Conservation (phyloP, 495 filamentous ascomycete genomes). For the Cercophora samala region DNA sequence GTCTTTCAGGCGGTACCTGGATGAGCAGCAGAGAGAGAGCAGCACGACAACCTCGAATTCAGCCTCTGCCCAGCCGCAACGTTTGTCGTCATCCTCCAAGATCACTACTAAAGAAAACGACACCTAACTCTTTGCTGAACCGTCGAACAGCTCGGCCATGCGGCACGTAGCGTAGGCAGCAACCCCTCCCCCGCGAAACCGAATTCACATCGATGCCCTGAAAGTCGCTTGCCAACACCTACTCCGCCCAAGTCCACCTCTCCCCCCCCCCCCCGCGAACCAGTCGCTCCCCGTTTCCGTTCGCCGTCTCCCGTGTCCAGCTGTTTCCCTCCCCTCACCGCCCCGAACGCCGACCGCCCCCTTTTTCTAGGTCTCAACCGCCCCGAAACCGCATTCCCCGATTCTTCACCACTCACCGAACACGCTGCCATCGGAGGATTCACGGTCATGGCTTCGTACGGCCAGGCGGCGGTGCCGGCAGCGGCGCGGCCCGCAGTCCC, state of each 20-base stretch:
- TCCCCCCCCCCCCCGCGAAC: constrained; percentile 3
- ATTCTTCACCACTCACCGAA: background rate
- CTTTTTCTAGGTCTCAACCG: constrained; percentile 3
- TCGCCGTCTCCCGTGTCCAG: constrained; percentile 4
- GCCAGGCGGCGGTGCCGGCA: constrained; percentile 31
- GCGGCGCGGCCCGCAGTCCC: constrained; percentile 23
- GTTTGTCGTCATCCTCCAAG: constrained; percentile 7
- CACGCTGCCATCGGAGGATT: background rate
- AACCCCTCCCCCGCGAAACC: background rate
- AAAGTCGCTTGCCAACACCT: background rate
- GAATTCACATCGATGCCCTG: constrained; percentile 2
- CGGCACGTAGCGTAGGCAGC: background rate
- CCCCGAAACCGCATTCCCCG: background rate
- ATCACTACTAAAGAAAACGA: background rate
- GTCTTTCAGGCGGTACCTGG: constrained; percentile 7
- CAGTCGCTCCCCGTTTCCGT: constrained; percentile 9
- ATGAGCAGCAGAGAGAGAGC: too few relatives aligned
- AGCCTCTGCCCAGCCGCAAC: constrained; percentile 7
- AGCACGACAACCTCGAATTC: constrained; percentile 16
- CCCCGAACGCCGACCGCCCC: constrained; percentile 1
- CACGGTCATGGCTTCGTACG: constrained; percentile 44
- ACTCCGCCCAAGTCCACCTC: constrained; percentile 10
- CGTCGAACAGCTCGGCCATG: background rate
- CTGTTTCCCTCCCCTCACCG: constrained; percentile 5
- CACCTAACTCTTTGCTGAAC: background rate